These are phyloP conservation scores for Iberis pinnata DNA, from an alignment of 345 rosid species.

Conservation along the genomic window DNA sequence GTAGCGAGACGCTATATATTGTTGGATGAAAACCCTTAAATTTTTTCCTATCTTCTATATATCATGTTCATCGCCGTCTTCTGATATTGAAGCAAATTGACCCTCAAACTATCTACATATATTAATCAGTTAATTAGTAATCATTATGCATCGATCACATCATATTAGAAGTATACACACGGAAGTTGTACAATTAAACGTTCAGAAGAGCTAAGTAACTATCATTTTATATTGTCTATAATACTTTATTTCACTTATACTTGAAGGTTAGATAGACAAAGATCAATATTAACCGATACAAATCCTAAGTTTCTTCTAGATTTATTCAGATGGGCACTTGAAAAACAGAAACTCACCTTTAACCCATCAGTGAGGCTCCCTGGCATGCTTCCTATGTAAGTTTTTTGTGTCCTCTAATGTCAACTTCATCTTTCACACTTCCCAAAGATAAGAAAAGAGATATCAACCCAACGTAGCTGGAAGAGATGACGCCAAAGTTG, in stretches of 20 bases:
- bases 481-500: slow-evolving; percentile 92
- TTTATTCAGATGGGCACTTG: neutral
- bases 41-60: too few species aligned
- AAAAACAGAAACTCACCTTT: slow-evolving; percentile 46
- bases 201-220: neutral
- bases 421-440: slow-evolving; percentile 98
- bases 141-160: too few species aligned
- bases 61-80: too few species aligned
- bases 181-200: too few species aligned
- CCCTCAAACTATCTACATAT: too few species aligned
- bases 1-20: too few species aligned
- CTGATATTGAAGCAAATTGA: too few species aligned
- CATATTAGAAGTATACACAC: too few species aligned
- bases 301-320: neutral
- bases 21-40: too few species aligned
- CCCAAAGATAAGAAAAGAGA: slow-evolving; percentile 90
- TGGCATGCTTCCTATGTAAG: slow-evolving; percentile 98
- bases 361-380: slow-evolving; percentile 95
- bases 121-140: too few species aligned
- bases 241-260: neutral
- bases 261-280: neutral
- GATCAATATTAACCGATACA: slow-evolving; percentile 3
- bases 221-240: neutral
- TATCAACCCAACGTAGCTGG: slow-evolving; percentile 91
- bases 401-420: slow-evolving; percentile 95